Evolutionary conservation across 2,329 filamentous ascomycete species (phyloP).

Genomic region (Elsinoe fawcettii): DNA sequence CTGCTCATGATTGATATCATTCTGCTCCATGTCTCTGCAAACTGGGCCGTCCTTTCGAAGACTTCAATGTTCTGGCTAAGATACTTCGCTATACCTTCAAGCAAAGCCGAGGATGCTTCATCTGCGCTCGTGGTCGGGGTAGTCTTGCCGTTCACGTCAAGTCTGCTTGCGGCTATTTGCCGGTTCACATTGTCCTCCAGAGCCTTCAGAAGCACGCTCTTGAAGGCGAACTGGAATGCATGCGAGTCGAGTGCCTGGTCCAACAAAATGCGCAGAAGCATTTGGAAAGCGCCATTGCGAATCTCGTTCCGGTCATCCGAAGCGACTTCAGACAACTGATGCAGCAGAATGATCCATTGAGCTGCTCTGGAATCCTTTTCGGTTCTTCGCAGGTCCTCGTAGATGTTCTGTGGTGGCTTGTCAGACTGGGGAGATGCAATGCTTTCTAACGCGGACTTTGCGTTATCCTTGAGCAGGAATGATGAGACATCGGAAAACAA

Average conservation of each 20-base stretch:
- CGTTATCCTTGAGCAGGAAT: constrained; percentile 55
- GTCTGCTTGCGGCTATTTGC: constrained; percentile 16
- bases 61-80: constrained; percentile 69
- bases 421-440: constrained; percentile 18
- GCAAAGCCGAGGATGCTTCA: constrained; percentile 65
- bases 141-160: constrained; percentile 18
- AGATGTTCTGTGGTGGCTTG: constrained; percentile 13
- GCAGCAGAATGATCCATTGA: constrained; percentile 69
- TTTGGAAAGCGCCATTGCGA: constrained; percentile 83
- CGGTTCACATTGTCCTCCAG: constrained; percentile 34
- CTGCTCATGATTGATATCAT: constrained; percentile 61
- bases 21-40: constrained; percentile 67
- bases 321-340: constrained; percentile 63
- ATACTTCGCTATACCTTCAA: constrained; percentile 64
- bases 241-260: constrained; percentile 68
- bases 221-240: constrained; percentile 77
- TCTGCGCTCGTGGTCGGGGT: constrained; percentile 25
- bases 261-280: constrained; percentile 82
- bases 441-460: constrained; percentile 30
- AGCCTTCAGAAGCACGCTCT: constrained; percentile 71
- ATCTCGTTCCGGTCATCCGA: constrained; percentile 66
- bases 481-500: constrained; percentile 96
- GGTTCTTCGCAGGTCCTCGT: constrained; percentile 36
- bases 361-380: constrained; percentile 53
- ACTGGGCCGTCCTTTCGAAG: constrained; percentile 57